phyloP scores from a whole-genome alignment of 2,329 filamentous ascomycete species.

The Claviceps purpurea region DNA sequence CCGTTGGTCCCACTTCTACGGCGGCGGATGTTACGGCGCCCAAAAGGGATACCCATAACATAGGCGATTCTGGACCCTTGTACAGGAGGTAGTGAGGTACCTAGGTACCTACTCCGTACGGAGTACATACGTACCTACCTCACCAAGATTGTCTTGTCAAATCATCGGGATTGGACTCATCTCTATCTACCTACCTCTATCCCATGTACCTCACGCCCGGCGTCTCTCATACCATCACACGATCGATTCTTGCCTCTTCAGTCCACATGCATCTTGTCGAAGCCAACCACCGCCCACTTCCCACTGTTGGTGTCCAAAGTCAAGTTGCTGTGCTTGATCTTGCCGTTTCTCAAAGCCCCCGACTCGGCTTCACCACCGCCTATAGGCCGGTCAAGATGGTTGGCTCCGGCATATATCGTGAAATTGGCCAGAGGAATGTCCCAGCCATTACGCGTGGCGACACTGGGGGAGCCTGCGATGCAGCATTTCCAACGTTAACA shows the following conservation, averaged over 20 bases:
- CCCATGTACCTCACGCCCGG: neutral
- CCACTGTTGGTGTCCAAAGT: constrained; percentile 23
- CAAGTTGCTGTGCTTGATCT: constrained; percentile 35
- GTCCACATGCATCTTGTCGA: constrained; percentile 12
- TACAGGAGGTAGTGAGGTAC: no score
- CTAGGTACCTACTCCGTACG: no score
- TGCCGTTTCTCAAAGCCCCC: constrained; percentile 39
- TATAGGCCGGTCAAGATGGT: constrained; percentile 35
- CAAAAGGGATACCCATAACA: no score
- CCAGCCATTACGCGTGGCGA: constrained; percentile 44
- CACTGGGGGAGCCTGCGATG: constrained; percentile 32
- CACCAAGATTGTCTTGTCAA: no score
- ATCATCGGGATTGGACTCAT: no score
- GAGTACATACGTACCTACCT: no score
- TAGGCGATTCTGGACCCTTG: no score
- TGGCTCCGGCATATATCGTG: constrained; percentile 49
- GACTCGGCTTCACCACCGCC: constrained; percentile 33
- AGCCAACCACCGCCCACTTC: constrained; percentile 13
- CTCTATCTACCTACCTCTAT: no score
- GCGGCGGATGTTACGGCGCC: no score
- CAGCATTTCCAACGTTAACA: neutral
- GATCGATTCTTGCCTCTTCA: neutral
- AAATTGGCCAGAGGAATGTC: constrained; percentile 60
- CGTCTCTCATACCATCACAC: neutral
- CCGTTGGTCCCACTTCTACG: no score